Evolutionary conservation across 371 early-diverging fungal species (phyloP).

Genomic region (Mucor irregularis): DNA sequence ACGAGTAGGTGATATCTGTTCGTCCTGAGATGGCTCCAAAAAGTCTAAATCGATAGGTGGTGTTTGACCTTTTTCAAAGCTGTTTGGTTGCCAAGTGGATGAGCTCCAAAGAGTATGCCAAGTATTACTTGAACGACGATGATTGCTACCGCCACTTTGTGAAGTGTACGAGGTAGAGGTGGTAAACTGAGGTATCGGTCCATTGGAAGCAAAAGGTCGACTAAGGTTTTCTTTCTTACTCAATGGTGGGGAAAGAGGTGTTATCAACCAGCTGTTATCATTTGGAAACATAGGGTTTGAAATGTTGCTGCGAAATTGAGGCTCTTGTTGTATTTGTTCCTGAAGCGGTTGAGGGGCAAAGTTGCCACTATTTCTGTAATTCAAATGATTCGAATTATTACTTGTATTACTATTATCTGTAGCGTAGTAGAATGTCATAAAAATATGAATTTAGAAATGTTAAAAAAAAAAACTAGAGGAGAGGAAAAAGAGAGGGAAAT

Average conservation of each 20-base stretch:
- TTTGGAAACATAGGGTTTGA: no score
- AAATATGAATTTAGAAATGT: no score
- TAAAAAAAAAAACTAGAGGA: neutral
- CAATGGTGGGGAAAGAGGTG: neutral
- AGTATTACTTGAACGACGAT: neutral
- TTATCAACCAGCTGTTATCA: no score
- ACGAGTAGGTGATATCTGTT: no score
- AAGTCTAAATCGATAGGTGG: neutral
- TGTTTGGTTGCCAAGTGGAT: neutral
- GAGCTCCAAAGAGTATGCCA: conserved; percentile 3
- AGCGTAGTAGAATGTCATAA: neutral
- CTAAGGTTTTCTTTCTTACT: neutral
- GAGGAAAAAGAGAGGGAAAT: neutral
- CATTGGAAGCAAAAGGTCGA: no score
- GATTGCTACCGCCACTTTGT: neutral
- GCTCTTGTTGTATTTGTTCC: no score
- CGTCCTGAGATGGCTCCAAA: no score
- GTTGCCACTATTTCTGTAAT: no score
- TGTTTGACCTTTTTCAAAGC: neutral
- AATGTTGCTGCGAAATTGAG: no score
- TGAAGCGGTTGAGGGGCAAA: no score
- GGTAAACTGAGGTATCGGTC: no score
- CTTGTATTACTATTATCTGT: neutral
- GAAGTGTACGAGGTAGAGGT: neutral
- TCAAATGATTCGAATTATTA: no score